These are phyloP conservation scores for Trypanosoma rangeli DNA, from an alignment of 208 protist genomes.

Conservation along the genomic window DNA sequence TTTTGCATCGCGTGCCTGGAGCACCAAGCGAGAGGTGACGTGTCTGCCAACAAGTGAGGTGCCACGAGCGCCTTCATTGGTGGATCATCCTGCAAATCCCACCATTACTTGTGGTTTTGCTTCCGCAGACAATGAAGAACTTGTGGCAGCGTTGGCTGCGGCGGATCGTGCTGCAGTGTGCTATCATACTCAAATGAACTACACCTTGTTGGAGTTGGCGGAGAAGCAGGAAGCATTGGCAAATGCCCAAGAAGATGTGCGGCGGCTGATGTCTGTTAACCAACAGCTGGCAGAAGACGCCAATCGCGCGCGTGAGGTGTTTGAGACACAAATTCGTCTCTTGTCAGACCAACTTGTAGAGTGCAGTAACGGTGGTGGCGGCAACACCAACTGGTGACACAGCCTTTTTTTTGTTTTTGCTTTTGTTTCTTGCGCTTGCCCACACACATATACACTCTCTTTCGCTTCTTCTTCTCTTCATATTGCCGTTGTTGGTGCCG, in stretches of 20 bases:
- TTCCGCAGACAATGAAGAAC: constrained; percentile 33
- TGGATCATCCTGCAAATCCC: background rate
- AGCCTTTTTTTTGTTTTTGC: background rate
- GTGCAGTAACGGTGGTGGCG: background rate
- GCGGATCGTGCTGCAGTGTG: constrained; percentile 66
- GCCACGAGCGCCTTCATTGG: background rate
- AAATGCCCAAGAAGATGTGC: constrained; percentile 33
- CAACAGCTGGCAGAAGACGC: constrained; percentile 42
- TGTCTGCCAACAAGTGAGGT: background rate
- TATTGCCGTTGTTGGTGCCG: background rate
- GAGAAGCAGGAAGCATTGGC: constrained; percentile 49
- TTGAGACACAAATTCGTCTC: constrained; percentile 71
- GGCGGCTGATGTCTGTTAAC: constrained; percentile 39
- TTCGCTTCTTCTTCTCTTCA: background rate
- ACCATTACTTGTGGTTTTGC: background rate
- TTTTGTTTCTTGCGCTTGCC: background rate
- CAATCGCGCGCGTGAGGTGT: constrained; percentile 43
- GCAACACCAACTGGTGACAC: background rate
- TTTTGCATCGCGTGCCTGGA: background rate
- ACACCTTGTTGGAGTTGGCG: constrained; percentile 53
- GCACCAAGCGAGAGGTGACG: background rate
- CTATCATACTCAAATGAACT: constrained; percentile 77
- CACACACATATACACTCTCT: too few species aligned
- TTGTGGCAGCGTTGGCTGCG: constrained; percentile 54
- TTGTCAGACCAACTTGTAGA: constrained; percentile 65